Percentiles rank a stretch among this genome's conserved stretches.
Conservation (phyloP, 805 yeast genomes). For the Kodamaea jinghongensis region DNA sequence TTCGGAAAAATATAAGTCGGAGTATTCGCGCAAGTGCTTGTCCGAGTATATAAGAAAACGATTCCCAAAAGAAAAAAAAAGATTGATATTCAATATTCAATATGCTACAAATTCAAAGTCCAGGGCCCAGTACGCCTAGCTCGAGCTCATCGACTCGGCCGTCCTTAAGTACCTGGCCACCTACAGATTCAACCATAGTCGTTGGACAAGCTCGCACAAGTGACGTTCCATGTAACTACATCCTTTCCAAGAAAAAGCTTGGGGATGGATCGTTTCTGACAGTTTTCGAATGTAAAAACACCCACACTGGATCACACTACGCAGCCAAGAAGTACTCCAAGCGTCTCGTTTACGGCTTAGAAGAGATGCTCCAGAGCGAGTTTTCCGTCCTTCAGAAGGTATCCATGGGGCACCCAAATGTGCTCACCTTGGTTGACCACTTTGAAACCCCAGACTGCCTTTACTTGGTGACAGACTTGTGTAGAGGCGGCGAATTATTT, state of each 20-base stretch:
- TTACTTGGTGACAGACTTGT: slow-evolving; percentile 62
- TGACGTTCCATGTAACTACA: slow-evolving; percentile 31
- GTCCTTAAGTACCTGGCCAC: slow-evolving; percentile 3
- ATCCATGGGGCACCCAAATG: slow-evolving; percentile 50
- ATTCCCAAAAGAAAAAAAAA: no score
- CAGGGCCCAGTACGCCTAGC: no score
- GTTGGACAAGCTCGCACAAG: not conserved
- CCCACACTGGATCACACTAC: slow-evolving; percentile 39
- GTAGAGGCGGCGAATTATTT: slow-evolving; percentile 66
- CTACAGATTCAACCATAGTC: slow-evolving; percentile 2
- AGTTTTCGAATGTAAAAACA: slow-evolving; percentile 49
- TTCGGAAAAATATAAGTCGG: no score
- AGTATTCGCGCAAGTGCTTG: no score
- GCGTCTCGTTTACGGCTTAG: slow-evolving; percentile 50
- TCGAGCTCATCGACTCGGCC: no score
- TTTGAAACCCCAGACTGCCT: slow-evolving; percentile 63
- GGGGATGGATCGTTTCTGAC: slow-evolving; percentile 48
- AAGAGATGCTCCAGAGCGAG: slow-evolving; percentile 56
- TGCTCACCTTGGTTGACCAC: slow-evolving; percentile 62
- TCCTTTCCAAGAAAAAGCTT: slow-evolving; percentile 24
- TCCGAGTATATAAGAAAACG: no score
- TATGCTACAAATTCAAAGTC: no score
- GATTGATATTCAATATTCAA: no score
- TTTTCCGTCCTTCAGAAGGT: slow-evolving; percentile 52
- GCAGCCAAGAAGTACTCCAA: slow-evolving; percentile 55